Evolutionary conservation across 2,329 filamentous ascomycete genomes (phyloP).

Genomic region (Dactylellina leptospora): DNA sequence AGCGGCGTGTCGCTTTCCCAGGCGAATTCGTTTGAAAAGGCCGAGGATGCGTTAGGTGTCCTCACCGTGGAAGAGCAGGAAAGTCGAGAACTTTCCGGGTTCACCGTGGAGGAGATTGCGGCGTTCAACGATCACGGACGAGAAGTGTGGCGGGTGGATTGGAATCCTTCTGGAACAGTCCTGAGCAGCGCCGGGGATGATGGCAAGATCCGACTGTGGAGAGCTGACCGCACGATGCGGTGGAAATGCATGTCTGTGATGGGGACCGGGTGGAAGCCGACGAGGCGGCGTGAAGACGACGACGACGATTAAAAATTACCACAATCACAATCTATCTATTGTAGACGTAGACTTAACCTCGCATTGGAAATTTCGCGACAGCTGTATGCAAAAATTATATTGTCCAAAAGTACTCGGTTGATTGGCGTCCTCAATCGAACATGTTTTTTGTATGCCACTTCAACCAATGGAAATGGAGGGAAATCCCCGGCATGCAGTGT

Average conservation of each 20-base stretch:
- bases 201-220: slow-evolving; percentile 57
- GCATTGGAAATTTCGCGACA: no score
- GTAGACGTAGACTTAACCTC: no score
- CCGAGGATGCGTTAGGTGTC: slow-evolving; percentile 42
- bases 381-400: not conserved
- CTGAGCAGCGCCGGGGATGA: slow-evolving; percentile 57
- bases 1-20: slow-evolving; percentile 38
- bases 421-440: not conserved
- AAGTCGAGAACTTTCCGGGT: slow-evolving; percentile 50
- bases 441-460: not conserved
- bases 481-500: slow-evolving; percentile 13
- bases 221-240: slow-evolving; percentile 55
- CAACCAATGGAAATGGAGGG: slow-evolving; percentile 9
- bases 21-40: slow-evolving; percentile 47
- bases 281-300: slow-evolving; percentile 39
- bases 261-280: slow-evolving; percentile 51
- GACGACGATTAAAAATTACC: slow-evolving; percentile 51
- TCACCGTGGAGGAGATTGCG: slow-evolving; percentile 56
- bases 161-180: slow-evolving; percentile 57
- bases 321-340: no score
- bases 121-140: slow-evolving; percentile 57
- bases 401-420: not conserved
- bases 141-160: slow-evolving; percentile 57
- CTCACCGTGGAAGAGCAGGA: slow-evolving; percentile 50
- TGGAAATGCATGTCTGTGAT: slow-evolving; percentile 56